phyloP scores from a whole-genome alignment of 2,329 filamentous ascomycete species.

The Fusarium chlamydosporum region DNA sequence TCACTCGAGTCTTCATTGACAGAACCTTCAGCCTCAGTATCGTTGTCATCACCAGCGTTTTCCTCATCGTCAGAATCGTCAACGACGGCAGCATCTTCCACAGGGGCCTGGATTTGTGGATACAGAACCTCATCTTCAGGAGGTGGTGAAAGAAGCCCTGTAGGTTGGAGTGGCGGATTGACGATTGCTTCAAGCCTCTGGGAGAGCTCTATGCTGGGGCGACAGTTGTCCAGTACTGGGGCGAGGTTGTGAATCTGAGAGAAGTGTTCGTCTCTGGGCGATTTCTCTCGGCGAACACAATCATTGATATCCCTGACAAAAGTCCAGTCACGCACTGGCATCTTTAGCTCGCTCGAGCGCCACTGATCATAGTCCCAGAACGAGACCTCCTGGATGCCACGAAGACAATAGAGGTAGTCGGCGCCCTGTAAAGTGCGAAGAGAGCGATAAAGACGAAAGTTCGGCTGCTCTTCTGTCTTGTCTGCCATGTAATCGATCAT shows the following conservation, averaged over 20 bases:
- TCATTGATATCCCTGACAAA: conserved; percentile 52
- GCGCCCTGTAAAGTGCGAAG: conserved; percentile 61
- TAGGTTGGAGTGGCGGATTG: not conserved
- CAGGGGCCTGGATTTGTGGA: conserved; percentile 16
- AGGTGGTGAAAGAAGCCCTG: conserved; percentile 6
- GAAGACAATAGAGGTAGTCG: conserved; percentile 61
- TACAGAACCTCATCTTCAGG: conserved; percentile 16
- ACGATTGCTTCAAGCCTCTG: conserved; percentile 4
- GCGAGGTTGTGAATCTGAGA: conserved; percentile 45
- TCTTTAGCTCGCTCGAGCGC: not conserved
- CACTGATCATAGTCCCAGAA: conserved; percentile 59
- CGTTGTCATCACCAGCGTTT: not conserved
- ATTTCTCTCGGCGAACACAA: conserved; percentile 43
- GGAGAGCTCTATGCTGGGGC: conserved; percentile 12
- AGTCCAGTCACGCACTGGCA: conserved; percentile 50
- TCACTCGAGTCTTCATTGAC: conserved; percentile 1
- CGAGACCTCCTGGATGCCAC: conserved; percentile 59
- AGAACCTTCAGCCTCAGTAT: conserved; percentile 5
- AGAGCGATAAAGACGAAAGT: conserved; percentile 55
- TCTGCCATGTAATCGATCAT: conserved; percentile 46
- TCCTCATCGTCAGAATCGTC: conserved; percentile 6
- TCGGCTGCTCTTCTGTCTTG: conserved; percentile 58
- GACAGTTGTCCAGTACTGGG: conserved; percentile 32
- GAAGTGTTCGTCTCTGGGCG: not conserved
- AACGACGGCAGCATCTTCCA: not conserved